Evolutionary conservation across 1,284 basidiomycete species (phyloP).

Genomic region (Waitea zeae): DNA sequence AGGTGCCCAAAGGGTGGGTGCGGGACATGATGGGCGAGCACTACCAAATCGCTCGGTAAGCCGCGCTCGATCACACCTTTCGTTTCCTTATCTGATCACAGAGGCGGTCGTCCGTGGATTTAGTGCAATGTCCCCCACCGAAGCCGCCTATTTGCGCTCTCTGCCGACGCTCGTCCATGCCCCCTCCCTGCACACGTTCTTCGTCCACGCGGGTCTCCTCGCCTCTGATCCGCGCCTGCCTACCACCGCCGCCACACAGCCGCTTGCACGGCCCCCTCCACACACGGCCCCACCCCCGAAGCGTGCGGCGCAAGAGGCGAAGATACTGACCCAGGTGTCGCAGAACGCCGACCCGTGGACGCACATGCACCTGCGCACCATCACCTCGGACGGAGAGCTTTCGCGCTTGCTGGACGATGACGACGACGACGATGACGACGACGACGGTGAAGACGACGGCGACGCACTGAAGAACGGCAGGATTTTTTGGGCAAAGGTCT

Average conservation of each 20-base stretch:
- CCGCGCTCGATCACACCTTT: too few relatives aligned
- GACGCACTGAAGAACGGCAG: slow-evolving; percentile 42
- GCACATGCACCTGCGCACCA: not conserved
- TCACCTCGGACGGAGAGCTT: not conserved
- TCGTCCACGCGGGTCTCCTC: slow-evolving; percentile 75
- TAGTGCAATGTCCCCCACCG: slow-evolving; percentile 31
- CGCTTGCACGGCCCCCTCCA: slow-evolving; percentile 41
- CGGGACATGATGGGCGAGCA: slow-evolving; percentile 65
- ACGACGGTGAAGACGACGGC: too few relatives aligned
- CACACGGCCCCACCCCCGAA: slow-evolving; percentile 6
- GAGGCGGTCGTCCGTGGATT: too few relatives aligned
- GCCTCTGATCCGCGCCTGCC: slow-evolving; percentile 43
- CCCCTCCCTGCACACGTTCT: slow-evolving; percentile 58
- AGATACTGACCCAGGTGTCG: not conserved
- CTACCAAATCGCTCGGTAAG: slow-evolving; percentile 50
- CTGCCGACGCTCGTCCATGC: slow-evolving; percentile 63
- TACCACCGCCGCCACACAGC: slow-evolving; percentile 35
- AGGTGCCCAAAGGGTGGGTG: slow-evolving; percentile 45
- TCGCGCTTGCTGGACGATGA: too few relatives aligned
- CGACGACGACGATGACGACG: too few relatives aligned
- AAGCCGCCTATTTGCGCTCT: slow-evolving; percentile 51
- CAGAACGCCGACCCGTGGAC: slow-evolving; percentile 7
- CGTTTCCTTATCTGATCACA: too few relatives aligned
- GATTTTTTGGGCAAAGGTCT: slow-evolving; percentile 54
- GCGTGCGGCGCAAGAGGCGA: not conserved